Evolutionary conservation across 208 protist genomes (phyloP).

Genomic region (Balamuthia mandrillaris): DNA sequence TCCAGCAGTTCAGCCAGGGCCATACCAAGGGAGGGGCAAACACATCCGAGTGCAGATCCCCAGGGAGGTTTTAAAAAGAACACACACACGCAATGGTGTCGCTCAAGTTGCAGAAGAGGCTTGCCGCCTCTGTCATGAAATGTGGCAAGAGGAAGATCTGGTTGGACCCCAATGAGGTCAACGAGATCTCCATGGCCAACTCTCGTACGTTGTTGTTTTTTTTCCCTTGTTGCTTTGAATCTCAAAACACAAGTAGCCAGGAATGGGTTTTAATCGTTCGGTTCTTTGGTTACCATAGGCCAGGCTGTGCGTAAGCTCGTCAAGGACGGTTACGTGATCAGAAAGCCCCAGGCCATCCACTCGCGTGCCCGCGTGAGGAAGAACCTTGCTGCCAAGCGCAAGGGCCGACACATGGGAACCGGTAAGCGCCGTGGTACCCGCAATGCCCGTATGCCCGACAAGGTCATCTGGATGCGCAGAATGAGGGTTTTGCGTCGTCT

Average conservation of each 20-base stretch:
- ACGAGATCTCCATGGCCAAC: slow-evolving; percentile 94
- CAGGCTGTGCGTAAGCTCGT: slow-evolving; percentile 93
- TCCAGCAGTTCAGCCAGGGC: no score
- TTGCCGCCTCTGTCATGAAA: slow-evolving; percentile 95
- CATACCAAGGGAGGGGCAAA: no score
- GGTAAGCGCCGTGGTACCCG: slow-evolving; percentile 94
- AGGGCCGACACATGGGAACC: slow-evolving; percentile 69
- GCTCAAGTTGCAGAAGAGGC: slow-evolving; percentile 91
- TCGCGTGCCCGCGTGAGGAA: slow-evolving; percentile 88
- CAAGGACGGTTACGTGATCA: slow-evolving; percentile 95
- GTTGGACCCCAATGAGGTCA: slow-evolving; percentile 96
- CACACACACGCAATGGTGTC: slow-evolving; percentile 66
- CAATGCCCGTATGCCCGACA: slow-evolving; percentile 94
- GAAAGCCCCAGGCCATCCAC: slow-evolving; percentile 89
- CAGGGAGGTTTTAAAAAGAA: no score
- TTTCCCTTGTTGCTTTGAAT: no score
- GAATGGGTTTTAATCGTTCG: background rate
- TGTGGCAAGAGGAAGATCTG: slow-evolving; percentile 95
- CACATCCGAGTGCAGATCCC: no score
- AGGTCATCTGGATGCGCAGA: slow-evolving; percentile 96
- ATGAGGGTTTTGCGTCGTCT: slow-evolving; percentile 94
- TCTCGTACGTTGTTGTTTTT: slow-evolving; percentile 75
- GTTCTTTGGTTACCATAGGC: slow-evolving; percentile 59
- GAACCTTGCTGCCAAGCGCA: slow-evolving; percentile 84
- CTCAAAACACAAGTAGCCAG: background rate